Conservation (phyloP, 75 land plant species). For the Adiantum capillusveneris region DNA sequence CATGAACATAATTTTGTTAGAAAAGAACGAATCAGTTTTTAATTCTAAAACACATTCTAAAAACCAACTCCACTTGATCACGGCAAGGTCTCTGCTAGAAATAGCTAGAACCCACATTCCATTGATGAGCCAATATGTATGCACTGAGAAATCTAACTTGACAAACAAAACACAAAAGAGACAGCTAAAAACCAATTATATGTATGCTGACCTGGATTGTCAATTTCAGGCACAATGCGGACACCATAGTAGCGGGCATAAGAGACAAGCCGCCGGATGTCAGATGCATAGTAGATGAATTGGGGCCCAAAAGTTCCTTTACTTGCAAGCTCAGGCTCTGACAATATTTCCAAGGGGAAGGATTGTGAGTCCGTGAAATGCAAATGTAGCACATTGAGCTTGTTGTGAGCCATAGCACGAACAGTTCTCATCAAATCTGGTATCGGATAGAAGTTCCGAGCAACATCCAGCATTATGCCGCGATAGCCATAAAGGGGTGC, state of each 20-base stretch:
- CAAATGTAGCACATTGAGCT: conserved; percentile 92
- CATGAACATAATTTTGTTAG: too few species aligned
- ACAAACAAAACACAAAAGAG: too few species aligned
- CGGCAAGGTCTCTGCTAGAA: too few species aligned
- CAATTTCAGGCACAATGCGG: conserved; percentile 80
- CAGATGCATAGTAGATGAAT: conserved; percentile 47
- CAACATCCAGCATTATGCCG: conserved; percentile 72
- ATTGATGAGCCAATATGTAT: too few species aligned
- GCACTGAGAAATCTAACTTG: too few species aligned
- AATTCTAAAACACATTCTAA: too few species aligned
- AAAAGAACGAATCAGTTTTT: too few species aligned
- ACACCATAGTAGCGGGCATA: conserved; percentile 56
- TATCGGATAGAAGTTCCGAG: conserved; percentile 68
- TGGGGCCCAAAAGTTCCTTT: conserved; percentile 57
- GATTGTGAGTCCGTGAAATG: conserved; percentile 93
- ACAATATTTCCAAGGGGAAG: conserved; percentile 62
- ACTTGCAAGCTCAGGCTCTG: conserved; percentile 71
- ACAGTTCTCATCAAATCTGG: conserved; percentile 58
- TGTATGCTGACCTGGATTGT: conserved; percentile 50
- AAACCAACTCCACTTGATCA: too few species aligned
- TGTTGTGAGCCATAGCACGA: conserved; percentile 59
- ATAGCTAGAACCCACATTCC: too few species aligned
- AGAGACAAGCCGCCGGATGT: conserved; percentile 43
- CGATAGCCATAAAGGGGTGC: conserved; percentile 57
- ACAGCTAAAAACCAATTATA: too few species aligned